A percentile compares a stretch with the other conserved stretches of the same genome.
phyloP scores from a whole-genome alignment of 371 early-diverging fungal genomes.

The Coemansia sp. region DNA sequence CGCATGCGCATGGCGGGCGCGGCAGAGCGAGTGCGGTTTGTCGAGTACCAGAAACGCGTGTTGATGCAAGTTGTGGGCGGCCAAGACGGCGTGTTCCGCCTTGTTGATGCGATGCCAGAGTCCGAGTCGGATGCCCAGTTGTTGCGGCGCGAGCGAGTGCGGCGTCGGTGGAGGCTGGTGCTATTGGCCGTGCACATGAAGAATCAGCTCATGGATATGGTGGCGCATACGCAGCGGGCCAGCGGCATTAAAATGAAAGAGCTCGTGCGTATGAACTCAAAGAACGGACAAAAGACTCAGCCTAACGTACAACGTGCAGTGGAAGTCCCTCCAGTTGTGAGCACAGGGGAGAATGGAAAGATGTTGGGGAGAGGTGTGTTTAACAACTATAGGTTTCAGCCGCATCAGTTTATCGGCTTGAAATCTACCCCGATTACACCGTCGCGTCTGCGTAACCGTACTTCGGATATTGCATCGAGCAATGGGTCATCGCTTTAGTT shows the following conservation, averaged over 20 bases:
- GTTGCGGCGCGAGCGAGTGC: constrained; percentile 3
- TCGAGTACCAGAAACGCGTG: constrained; percentile 22
- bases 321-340: background rate
- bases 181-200: constrained; percentile 28
- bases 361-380: background rate
- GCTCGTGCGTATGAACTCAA: background rate
- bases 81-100: constrained; percentile 13
- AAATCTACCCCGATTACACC: constrained; percentile 33
- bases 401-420: constrained; percentile 23
- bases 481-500: constrained; percentile 21
- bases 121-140: background rate
- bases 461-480: constrained; percentile 40
- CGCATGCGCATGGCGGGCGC: constrained; percentile 22
- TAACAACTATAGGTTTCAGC: constrained; percentile 14
- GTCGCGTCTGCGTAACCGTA: constrained; percentile 36
- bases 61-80: constrained; percentile 33
- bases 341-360: background rate
- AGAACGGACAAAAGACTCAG: background rate
- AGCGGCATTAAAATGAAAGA: constrained; percentile 26
- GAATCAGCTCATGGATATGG: constrained; percentile 15
- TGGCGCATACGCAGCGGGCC: background rate
- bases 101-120: constrained; percentile 11
- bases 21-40: constrained; percentile 11
- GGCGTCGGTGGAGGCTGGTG: constrained; percentile 28
- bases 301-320: background rate